Evolutionary conservation across 345 rosid genomes (phyloP).

Genomic region (Ailanthus altissimus): DNA sequence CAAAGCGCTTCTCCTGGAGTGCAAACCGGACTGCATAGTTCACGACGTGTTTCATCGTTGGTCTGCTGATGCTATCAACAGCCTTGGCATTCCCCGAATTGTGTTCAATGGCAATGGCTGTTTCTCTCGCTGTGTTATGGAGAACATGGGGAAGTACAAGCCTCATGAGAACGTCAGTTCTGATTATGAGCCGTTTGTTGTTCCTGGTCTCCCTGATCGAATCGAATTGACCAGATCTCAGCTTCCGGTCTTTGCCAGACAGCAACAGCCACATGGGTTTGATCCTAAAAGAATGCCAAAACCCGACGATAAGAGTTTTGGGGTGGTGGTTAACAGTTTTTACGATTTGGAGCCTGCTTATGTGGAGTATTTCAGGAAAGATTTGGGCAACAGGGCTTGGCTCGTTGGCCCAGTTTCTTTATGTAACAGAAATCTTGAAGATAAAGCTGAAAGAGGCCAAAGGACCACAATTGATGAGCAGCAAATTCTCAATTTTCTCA

Average conservation of each 20-base stretch:
- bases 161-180: constrained; percentile 38
- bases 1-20: constrained; percentile 20
- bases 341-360: constrained; percentile 50
- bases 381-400: constrained; percentile 45
- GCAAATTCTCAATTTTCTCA: constrained; percentile 42
- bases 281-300: constrained; percentile 1
- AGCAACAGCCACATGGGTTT: background rate
- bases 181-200: constrained; percentile 45
- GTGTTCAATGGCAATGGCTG: constrained; percentile 44
- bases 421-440: constrained; percentile 34
- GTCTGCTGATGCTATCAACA: constrained; percentile 33
- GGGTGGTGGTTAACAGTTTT: constrained; percentile 45
- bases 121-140: constrained; percentile 36
- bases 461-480: constrained; percentile 32
- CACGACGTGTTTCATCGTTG: constrained; percentile 44
- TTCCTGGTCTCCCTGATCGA: constrained; percentile 47
- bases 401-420: constrained; percentile 51
- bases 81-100: constrained; percentile 36
- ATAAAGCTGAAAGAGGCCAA: constrained; percentile 46
- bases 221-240: constrained; percentile 49
- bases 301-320: constrained; percentile 28
- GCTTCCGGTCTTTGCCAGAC: constrained; percentile 24
- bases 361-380: constrained; percentile 37
- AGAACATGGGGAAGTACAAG: constrained; percentile 26
- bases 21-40: constrained; percentile 40